Percentiles rank a stretch among this genome's conserved stretches.
phyloP scores from a whole-genome alignment of 805 yeast species.

The Tetrapisispora iriomotensis region DNA sequence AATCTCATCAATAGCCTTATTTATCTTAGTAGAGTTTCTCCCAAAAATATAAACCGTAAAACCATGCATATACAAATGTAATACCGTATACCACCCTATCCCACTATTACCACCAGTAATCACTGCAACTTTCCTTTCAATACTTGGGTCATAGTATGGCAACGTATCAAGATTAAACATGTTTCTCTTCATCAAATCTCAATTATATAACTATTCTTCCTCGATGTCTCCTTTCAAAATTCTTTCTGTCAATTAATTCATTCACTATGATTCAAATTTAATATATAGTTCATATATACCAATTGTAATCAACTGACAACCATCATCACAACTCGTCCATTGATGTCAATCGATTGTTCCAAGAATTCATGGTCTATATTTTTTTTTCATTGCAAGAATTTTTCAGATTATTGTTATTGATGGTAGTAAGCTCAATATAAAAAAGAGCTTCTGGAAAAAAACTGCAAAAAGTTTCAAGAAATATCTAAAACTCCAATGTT shows the following conservation, averaged over 20 bases:
- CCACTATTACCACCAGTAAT: conserved; percentile 81
- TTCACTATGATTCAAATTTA: neutral
- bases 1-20: conserved; percentile 47
- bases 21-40: conserved; percentile 46
- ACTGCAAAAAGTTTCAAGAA: no score
- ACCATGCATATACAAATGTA: conserved; percentile 74
- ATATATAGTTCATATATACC: neutral
- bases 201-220: neutral
- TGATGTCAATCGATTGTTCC: no score
- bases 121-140: conserved; percentile 52
- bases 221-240: no score
- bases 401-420: no score
- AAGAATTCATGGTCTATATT: no score
- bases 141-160: conserved; percentile 52
- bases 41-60: conserved; percentile 68
- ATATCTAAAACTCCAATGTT: no score
- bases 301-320: no score
- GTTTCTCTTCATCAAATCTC: neutral
- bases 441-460: no score
- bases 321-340: no score
- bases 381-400: no score
- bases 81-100: conserved; percentile 65
- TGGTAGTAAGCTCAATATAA: no score
- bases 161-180: conserved; percentile 38
- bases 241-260: no score